These are phyloP conservation scores for Pontederia paniculata DNA, from an alignment of 176 grass and related monocot genomes.

Conservation along the genomic window DNA sequence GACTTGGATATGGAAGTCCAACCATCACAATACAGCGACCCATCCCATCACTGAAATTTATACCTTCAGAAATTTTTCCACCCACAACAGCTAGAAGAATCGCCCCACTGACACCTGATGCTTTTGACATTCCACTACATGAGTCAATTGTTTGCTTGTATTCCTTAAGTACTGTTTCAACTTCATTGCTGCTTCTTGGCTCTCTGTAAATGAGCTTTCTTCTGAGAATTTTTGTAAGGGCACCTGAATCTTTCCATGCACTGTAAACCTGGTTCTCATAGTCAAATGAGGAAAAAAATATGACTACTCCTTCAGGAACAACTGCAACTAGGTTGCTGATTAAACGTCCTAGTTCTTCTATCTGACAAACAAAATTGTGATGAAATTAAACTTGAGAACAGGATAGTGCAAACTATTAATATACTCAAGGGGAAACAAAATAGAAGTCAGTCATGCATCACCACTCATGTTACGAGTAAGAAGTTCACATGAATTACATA, in stretches of 20 bases:
- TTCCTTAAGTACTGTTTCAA: conserved; percentile 54
- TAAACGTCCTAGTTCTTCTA: conserved; percentile 80
- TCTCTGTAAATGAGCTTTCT: conserved; percentile 83
- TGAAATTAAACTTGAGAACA: conserved; percentile 12
- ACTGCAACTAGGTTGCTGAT: conserved; percentile 65
- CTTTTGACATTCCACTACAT: conserved; percentile 25
- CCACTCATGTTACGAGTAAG: too few species aligned
- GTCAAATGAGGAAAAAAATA: conserved; percentile 83
- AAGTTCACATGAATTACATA: too few species aligned
- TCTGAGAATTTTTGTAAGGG: conserved; percentile 62
- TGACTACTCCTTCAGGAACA: conserved; percentile 75
- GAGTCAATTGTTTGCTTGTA: conserved; percentile 63
- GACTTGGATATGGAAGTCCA: conserved; percentile 92
- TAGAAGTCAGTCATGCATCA: conserved; percentile 1
- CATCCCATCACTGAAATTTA: conserved; percentile 92
- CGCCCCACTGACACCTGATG: conserved; percentile 44
- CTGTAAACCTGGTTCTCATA: conserved; percentile 69
- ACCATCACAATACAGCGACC: conserved; percentile 93
- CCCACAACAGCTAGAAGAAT: conserved; percentile 84
- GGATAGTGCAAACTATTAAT: neutral
- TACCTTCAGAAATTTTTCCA: conserved; percentile 93
- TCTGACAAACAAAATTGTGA: conserved; percentile 36
- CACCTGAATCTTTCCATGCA: conserved; percentile 63
- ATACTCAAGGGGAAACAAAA: neutral
- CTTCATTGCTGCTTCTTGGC: conserved; percentile 63